A percentile compares a stretch with the other conserved stretches of the same genome.
phyloP scores from a whole-genome alignment of 129 eudicot species.

The Mikania micrantha region DNA sequence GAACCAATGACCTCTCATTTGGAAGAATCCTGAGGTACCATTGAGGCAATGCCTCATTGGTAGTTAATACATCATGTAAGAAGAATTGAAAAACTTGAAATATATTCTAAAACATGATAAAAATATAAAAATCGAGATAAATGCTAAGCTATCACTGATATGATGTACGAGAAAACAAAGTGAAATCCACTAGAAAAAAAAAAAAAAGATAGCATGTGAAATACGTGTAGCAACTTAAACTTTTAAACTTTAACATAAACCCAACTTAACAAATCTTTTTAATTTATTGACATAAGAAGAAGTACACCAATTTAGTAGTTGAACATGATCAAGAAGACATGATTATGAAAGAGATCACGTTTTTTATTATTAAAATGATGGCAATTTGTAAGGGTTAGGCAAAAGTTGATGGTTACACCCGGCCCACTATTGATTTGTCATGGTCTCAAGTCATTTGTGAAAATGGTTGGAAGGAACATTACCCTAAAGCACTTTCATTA shows the following conservation, averaged over 20 bases:
- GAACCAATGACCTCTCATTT: too few relatives aligned
- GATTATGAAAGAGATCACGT: conserved; percentile 8
- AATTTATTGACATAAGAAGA: not conserved
- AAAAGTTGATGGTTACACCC: conserved; percentile 34
- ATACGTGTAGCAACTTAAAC: too few relatives aligned
- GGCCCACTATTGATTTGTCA: conserved; percentile 31
- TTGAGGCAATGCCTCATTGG: too few relatives aligned
- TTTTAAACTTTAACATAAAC: not conserved
- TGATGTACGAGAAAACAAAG: too few relatives aligned
- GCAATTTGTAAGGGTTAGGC: conserved; percentile 22
- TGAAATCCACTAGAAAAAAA: too few relatives aligned
- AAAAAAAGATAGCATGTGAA: too few relatives aligned
- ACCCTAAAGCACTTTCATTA: conserved; percentile 30
- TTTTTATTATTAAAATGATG: conserved; percentile 10
- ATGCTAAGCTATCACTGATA: too few relatives aligned
- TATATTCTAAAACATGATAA: too few relatives aligned
- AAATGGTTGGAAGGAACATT: conserved; percentile 32
- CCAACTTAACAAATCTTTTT: not conserved
- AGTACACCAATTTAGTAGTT: not conserved
- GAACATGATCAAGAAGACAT: conserved; percentile 3
- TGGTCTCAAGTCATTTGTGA: conserved; percentile 22
- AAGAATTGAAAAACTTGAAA: too few relatives aligned
- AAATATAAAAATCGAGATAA: too few relatives aligned
- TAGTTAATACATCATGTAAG: too few relatives aligned
- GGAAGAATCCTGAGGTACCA: too few relatives aligned